A percentile compares a stretch with the other conserved stretches of the same genome.
These are phyloP conservation scores for Cercospora beticola DNA, from an alignment of 2,329 filamentous ascomycete species.

Conservation along the genomic window DNA sequence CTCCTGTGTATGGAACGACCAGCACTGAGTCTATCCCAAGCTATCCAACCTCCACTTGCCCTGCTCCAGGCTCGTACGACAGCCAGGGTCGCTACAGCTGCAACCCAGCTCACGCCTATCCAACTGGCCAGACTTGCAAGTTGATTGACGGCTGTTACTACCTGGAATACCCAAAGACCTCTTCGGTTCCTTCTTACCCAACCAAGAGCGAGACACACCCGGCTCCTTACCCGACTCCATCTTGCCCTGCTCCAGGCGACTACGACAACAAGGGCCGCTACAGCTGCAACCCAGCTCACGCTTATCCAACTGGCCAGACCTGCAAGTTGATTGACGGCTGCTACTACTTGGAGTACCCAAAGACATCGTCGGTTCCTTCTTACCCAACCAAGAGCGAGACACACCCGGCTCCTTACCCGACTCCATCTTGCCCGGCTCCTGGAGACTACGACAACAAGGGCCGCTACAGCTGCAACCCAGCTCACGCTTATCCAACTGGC, in stretches of 20 bases:
- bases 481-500: conserved; percentile 25
- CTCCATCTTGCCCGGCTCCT: conserved; percentile 29
- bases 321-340: conserved; percentile 22
- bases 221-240: not conserved
- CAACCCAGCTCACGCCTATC: conserved; percentile 27
- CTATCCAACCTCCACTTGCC: conserved; percentile 8
- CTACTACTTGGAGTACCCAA: conserved; percentile 19
- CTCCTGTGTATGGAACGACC: too few relatives aligned
- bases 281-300: conserved; percentile 25
- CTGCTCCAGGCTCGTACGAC: conserved; percentile 9
- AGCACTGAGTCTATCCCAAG: not conserved
- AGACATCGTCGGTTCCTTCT: not conserved
- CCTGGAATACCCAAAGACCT: conserved; percentile 16
- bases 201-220: too few relatives aligned
- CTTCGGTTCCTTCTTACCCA: too few relatives aligned
- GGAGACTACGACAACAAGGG: conserved; percentile 7
- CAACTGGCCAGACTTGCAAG: conserved; percentile 23
- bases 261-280: conserved; percentile 11
- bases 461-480: conserved; percentile 24
- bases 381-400: not conserved
- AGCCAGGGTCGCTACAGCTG: conserved; percentile 16
- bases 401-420: conserved; percentile 28
- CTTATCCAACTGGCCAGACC: conserved; percentile 24
- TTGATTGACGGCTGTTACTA: conserved; percentile 19
- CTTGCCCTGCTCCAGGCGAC: conserved; percentile 13